Conservation (phyloP, 2,329 filamentous ascomycete genomes). For the Neophaeococcomyces aloes region DNA sequence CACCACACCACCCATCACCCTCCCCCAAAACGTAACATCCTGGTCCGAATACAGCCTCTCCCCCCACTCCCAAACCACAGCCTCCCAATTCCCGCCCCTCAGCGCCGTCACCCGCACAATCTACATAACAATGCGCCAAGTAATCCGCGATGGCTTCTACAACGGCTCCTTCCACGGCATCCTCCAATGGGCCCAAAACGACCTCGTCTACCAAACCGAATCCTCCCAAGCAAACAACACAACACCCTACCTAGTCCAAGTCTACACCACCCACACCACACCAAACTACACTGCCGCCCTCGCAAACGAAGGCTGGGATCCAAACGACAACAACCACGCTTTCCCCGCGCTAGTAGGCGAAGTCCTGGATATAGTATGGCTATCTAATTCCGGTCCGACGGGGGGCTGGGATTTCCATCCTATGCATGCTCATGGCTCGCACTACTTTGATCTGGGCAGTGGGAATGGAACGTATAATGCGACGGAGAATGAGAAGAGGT, state of each 20-base stretch:
- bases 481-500: slow-evolving; percentile 33
- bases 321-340: slow-evolving; percentile 27
- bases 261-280: slow-evolving; percentile 32
- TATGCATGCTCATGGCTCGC: slow-evolving; percentile 37
- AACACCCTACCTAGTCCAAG: slow-evolving; percentile 36
- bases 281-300: slow-evolving; percentile 35
- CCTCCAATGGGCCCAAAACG: slow-evolving; percentile 29
- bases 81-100: slow-evolving; percentile 18
- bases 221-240: slow-evolving; percentile 22
- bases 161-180: slow-evolving; percentile 18
- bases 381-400: slow-evolving; percentile 28
- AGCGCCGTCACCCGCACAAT: slow-evolving; percentile 42
- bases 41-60: slow-evolving; percentile 23
- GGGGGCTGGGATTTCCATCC: slow-evolving; percentile 34
- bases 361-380: slow-evolving; percentile 36
- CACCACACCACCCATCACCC: slow-evolving; percentile 17
- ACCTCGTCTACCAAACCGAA: slow-evolving; percentile 37
- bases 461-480: slow-evolving; percentile 39
- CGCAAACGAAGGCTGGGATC: slow-evolving; percentile 35
- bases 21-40: slow-evolving; percentile 10
- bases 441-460: slow-evolving; percentile 37
- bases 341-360: slow-evolving; percentile 36
- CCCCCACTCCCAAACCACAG: slow-evolving; percentile 8
- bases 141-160: slow-evolving; percentile 14
- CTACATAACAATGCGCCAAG: slow-evolving; percentile 33